Conservation (phyloP, 148 eudicot species). For the Suaeda aralocaspica region DNA sequence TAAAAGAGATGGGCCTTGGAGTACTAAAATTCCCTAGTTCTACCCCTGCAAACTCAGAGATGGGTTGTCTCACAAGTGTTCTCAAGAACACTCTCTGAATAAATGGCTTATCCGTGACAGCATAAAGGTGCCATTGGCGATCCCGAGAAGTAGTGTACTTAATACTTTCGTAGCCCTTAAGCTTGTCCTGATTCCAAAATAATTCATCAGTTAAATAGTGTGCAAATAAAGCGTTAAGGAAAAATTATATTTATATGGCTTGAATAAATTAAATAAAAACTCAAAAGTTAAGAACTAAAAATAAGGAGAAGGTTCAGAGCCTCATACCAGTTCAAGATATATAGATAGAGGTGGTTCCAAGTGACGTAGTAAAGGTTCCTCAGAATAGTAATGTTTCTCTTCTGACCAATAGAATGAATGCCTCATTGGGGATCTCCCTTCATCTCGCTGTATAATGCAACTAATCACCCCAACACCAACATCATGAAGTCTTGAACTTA, state of each 20-base stretch:
- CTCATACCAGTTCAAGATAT: constrained; percentile 87
- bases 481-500: constrained; percentile 67
- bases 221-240: neutral
- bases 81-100: constrained; percentile 89
- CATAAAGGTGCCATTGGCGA: constrained; percentile 97
- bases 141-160: constrained; percentile 90
- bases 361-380: constrained; percentile 88
- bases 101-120: constrained; percentile 76
- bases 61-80: constrained; percentile 88
- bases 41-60: constrained; percentile 58
- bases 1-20: constrained; percentile 52
- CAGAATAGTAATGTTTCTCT: constrained; percentile 65
- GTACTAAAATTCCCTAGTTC: constrained; percentile 44
- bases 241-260: neutral
- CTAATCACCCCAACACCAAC: constrained; percentile 89
- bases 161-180: constrained; percentile 70
- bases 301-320: neutral
- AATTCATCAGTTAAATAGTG: constrained; percentile 11
- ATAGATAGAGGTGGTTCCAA: constrained; percentile 96
- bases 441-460: constrained; percentile 98
- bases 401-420: constrained; percentile 94
- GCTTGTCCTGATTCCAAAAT: constrained; percentile 68
- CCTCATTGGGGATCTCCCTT: constrained; percentile 96
- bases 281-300: too few species aligned
- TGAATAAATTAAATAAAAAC: neutral